phyloP scores from a whole-genome alignment of 2,329 filamentous ascomycete species.

The Hypomyces rosellus region DNA sequence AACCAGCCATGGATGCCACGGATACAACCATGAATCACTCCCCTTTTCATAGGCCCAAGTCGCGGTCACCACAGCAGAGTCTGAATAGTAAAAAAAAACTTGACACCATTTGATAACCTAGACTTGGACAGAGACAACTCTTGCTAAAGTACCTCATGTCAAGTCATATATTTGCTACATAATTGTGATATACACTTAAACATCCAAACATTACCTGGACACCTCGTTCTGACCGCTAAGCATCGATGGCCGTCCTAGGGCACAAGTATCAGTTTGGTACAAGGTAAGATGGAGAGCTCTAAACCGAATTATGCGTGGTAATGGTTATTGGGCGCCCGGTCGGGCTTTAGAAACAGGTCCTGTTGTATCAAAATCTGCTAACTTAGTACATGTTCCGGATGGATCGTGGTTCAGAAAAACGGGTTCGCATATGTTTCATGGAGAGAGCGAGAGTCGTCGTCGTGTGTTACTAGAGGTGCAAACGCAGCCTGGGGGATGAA shows the following conservation, averaged over 20 bases:
- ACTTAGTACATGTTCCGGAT: constrained; percentile 8
- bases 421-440: constrained; percentile 1
- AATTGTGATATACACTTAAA: background rate
- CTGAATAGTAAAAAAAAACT: no score
- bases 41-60: no score
- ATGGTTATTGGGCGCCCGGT: constrained; percentile 4
- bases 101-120: no score
- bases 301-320: constrained; percentile 1
- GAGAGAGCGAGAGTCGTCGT: constrained; percentile 6
- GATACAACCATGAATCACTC: no score
- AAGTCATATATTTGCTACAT: background rate
- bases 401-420: constrained; percentile 3
- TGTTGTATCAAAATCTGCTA: constrained; percentile 11
- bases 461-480: background rate
- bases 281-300: constrained; percentile 9
- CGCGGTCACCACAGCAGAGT: no score
- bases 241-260: constrained; percentile 9
- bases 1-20: no score
- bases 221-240: background rate
- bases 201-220: background rate
- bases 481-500: constrained; percentile 1
- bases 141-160: background rate
- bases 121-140: no score
- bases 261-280: constrained; percentile 13
- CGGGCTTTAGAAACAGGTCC: constrained; percentile 5